Conservation (phyloP, 2,329 filamentous ascomycete species). For the Trichoderma endophyticum region DNA sequence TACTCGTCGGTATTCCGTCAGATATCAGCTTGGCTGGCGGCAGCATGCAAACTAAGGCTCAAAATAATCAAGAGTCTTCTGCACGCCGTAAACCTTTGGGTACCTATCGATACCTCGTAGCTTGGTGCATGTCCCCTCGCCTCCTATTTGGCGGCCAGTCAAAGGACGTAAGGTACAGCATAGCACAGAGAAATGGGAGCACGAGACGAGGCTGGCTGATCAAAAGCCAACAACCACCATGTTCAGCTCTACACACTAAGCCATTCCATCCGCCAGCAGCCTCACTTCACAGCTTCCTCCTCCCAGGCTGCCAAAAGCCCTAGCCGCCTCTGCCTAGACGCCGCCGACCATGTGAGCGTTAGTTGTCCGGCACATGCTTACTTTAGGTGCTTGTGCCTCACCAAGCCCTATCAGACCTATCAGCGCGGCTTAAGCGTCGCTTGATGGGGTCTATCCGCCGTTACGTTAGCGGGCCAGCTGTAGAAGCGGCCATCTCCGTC, state of each 20-base stretch:
- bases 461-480: constrained; percentile 16
- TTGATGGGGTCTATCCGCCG: constrained; percentile 9
- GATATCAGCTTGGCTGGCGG: neutral
- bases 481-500: constrained; percentile 18
- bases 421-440: constrained; percentile 12
- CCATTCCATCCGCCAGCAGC: neutral
- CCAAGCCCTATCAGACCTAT: constrained; percentile 19
- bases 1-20: neutral
- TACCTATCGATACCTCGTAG: neutral
- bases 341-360: constrained; percentile 5
- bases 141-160: neutral
- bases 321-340: neutral
- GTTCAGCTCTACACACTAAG: neutral
- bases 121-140: neutral
- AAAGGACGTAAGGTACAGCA: neutral
- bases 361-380: constrained; percentile 7
- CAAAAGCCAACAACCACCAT: neutral
- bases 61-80: neutral
- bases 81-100: constrained; percentile 1
- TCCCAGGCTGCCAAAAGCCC: neutral
- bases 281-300: neutral
- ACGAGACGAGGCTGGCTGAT: constrained; percentile 3
- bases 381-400: neutral
- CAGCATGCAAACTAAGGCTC: neutral
- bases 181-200: neutral